Percentiles rank a stretch among this genome's conserved stretches.
Conservation (phyloP, 495 filamentous ascomycete genomes). For the Neurospora cerealis region DNA sequence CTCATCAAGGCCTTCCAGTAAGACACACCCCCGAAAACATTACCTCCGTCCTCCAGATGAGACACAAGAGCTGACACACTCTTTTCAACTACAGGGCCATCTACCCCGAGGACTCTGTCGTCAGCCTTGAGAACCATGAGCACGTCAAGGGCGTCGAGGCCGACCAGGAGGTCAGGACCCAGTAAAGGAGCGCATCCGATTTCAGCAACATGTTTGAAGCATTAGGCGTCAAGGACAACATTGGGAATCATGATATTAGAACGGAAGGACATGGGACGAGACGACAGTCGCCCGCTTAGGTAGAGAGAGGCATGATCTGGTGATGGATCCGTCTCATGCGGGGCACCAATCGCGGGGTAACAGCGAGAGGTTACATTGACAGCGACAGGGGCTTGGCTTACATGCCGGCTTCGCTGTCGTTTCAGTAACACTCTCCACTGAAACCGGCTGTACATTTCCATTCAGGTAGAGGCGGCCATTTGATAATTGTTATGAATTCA, state of each 20-base stretch:
- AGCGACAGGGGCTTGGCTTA: neutral
- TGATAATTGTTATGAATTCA: neutral
- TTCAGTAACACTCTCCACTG: neutral
- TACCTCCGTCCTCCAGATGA: neutral
- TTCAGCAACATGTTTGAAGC: neutral
- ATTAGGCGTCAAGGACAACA: neutral
- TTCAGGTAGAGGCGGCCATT: neutral
- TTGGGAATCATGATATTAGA: neutral
- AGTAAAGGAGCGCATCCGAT: conserved; percentile 35
- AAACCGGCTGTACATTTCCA: neutral
- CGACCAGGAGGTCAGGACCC: conserved; percentile 60
- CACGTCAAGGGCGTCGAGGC: conserved; percentile 63
- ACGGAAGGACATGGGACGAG: neutral
- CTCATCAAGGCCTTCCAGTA: conserved; percentile 91
- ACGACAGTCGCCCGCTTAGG: neutral
- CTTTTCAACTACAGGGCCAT: conserved; percentile 48
- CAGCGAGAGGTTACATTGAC: neutral
- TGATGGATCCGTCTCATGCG: neutral
- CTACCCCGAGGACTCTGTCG: conserved; percentile 55
- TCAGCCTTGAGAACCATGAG: conserved; percentile 50
- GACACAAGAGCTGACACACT: neutral
- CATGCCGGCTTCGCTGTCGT: neutral
- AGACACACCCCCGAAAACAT: conserved; percentile 15
- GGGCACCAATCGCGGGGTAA: neutral
- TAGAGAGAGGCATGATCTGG: neutral